Base-by-base conservation (phyloP, 768 basidiomycete species). In the Phaeotremella fagi region DNA sequence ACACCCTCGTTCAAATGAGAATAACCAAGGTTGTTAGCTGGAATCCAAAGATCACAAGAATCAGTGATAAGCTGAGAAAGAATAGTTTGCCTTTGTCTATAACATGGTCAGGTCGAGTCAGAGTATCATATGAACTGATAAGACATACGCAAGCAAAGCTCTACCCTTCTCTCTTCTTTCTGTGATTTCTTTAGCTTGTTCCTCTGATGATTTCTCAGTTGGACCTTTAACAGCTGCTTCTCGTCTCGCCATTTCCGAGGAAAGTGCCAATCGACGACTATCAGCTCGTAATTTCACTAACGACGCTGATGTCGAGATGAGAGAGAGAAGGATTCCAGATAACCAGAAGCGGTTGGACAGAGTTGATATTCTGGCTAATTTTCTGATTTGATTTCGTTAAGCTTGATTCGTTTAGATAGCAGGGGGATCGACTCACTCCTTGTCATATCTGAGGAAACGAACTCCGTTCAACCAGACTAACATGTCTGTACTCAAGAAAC, bases 321-420 rank as follows among this genome's bases (percentile, higher is more conserved):
- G 78, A 69, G 87, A 90, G 68, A 90, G 83, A 29, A 85, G 58
- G 53, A 97, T 90, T 0, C 90, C 92, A 3, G 85, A 80, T 18
- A 92, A 77, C 91, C 91, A 97, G 75, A 90, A 86, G 35, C 84
- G 82, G 75, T 86, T 87, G 2, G 88, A 83, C 7, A 80, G 76
- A 72, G 82, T 84, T 54, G 80, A 76, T 15, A 87, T 76, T 62
- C 77, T 81, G 48, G 83, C 80, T 11, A 82, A 82, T 51, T 82
- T 81, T 2, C 86, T 82, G 16, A 33, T 33, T 28, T 43, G 48
- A 20, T 45, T 25, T 44, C 25, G 52, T 11, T 37, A 7, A 43
- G 28, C 7, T 25, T n/a, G 38, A 24, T 29, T 33, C 18, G 16
- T 23, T 14, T 7, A 49, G 45, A 33, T 1, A 20, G 28, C 29